A percentile compares a stretch with the other conserved stretches of the same genome.
Conservation (phyloP, 148 eudicot species). For the Rhododendron griersonianum region DNA sequence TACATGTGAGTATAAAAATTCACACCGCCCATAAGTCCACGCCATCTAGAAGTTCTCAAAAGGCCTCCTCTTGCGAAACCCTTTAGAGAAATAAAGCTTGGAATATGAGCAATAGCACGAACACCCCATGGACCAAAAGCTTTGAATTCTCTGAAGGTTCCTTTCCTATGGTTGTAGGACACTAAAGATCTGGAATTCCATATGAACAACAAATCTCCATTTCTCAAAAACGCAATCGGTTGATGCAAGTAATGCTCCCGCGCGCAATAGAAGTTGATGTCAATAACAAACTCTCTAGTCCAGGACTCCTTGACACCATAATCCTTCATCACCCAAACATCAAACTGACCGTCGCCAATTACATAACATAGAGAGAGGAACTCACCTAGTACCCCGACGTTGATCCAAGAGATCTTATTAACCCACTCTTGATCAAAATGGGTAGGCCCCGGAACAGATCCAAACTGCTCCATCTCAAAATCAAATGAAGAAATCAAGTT, state of each 20-base stretch:
- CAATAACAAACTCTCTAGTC: slow-evolving; percentile 23
- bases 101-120: slow-evolving; percentile 11
- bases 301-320: slow-evolving; percentile 34
- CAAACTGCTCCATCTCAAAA: slow-evolving; percentile 23
- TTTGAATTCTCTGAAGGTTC: slow-evolving; percentile 25
- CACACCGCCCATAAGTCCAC: background rate
- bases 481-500: slow-evolving; percentile 24
- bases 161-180: slow-evolving; percentile 18
- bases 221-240: slow-evolving; percentile 21
- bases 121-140: background rate
- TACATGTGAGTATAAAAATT: no score
- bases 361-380: slow-evolving; percentile 29
- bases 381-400: slow-evolving; percentile 14
- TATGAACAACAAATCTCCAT: slow-evolving; percentile 28
- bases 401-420: slow-evolving; percentile 15
- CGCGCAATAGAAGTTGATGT: slow-evolving; percentile 22
- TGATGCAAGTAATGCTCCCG: slow-evolving; percentile 3
- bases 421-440: slow-evolving; percentile 15
- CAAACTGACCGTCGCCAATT: slow-evolving; percentile 15
- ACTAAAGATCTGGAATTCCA: slow-evolving; percentile 13
- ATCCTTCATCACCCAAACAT: slow-evolving; percentile 32
- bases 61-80: slow-evolving; percentile 12
- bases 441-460: slow-evolving; percentile 19
- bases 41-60: slow-evolving; percentile 1
- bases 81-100: slow-evolving; percentile 33